Conservation (phyloP, 2,329 filamentous ascomycete genomes). For the Apiospora phragmitis region DNA sequence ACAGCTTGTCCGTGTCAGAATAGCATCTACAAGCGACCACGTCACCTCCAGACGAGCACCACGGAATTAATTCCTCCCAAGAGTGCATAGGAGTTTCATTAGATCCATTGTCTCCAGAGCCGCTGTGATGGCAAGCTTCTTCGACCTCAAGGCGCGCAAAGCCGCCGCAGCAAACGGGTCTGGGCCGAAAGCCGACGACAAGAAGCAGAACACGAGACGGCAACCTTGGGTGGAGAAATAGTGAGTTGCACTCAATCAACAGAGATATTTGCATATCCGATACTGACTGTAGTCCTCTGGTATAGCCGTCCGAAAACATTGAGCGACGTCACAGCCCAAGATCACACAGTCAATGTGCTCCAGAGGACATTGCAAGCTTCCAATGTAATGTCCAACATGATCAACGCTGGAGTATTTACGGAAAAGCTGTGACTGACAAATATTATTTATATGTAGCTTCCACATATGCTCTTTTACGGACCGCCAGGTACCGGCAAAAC, state of each 20-base stretch:
- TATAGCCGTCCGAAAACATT: slow-evolving; percentile 87
- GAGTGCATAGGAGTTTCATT: background rate
- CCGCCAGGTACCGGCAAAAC: slow-evolving; percentile 98
- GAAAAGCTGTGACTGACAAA: slow-evolving; percentile 17
- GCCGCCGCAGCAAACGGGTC: slow-evolving; percentile 69
- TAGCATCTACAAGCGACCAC: background rate
- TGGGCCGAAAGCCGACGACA: slow-evolving; percentile 66
- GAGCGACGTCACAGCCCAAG: slow-evolving; percentile 93
- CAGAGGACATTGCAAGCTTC: slow-evolving; percentile 91
- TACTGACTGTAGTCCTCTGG: slow-evolving; percentile 28
- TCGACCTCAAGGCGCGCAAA: slow-evolving; percentile 90
- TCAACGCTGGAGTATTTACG: slow-evolving; percentile 11
- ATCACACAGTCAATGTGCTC: slow-evolving; percentile 92
- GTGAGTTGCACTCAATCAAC: slow-evolving; percentile 49
- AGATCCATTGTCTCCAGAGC: background rate
- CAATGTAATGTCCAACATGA: slow-evolving; percentile 58
- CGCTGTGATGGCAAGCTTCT: slow-evolving; percentile 78
- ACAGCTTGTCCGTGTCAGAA: background rate
- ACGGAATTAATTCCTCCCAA: background rate
- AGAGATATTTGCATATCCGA: background rate
- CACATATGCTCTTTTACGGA: slow-evolving; percentile 99
- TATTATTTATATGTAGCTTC: slow-evolving; percentile 58
- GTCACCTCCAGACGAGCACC: background rate
- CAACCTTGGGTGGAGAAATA: slow-evolving; percentile 99
- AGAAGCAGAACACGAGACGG: slow-evolving; percentile 63